These are phyloP conservation scores for Suillus ampliporus DNA, from an alignment of 768 basidiomycete species.

Conservation along the genomic window DNA sequence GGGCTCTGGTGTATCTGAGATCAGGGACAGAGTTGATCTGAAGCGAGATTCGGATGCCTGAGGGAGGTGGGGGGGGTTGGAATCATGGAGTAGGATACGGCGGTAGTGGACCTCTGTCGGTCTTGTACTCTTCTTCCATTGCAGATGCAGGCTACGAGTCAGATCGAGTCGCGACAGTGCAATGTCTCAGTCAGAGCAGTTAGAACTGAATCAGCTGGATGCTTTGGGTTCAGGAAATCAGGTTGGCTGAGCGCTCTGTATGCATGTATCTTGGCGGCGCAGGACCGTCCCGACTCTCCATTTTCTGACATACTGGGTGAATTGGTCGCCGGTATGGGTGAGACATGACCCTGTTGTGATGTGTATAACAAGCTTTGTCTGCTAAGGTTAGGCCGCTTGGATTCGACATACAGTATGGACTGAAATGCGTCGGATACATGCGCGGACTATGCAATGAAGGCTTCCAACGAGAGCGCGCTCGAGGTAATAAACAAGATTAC, in stretches of 20 bases:
- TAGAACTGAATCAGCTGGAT: too few relatives aligned
- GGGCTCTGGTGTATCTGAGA: constrained; percentile 50
- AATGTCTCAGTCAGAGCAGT: too few relatives aligned
- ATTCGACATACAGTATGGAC: neutral
- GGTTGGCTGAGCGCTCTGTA: too few relatives aligned
- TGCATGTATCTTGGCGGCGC: constrained; percentile 19
- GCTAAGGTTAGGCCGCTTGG: constrained; percentile 14
- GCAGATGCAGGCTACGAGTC: neutral
- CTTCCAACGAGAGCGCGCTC: constrained; percentile 25
- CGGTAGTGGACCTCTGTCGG: neutral
- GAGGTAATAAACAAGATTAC: constrained; percentile 14
- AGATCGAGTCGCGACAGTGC: neutral
- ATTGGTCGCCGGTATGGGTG: too few relatives aligned
- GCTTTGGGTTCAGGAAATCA: too few relatives aligned
- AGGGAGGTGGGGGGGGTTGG: constrained; percentile 49
- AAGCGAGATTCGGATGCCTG: constrained; percentile 70
- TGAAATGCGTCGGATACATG: constrained; percentile 27
- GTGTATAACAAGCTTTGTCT: constrained; percentile 18
- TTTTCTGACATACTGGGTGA: neutral
- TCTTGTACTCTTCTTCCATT: constrained; percentile 4
- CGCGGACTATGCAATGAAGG: constrained; percentile 29
- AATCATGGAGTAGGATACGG: neutral
- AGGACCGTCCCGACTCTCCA: constrained; percentile 16
- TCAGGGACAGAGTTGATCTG: constrained; percentile 49
- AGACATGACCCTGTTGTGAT: constrained; percentile 5